phyloP scores from a whole-genome alignment of 768 basidiomycete species.

The Imleria badia region DNA sequence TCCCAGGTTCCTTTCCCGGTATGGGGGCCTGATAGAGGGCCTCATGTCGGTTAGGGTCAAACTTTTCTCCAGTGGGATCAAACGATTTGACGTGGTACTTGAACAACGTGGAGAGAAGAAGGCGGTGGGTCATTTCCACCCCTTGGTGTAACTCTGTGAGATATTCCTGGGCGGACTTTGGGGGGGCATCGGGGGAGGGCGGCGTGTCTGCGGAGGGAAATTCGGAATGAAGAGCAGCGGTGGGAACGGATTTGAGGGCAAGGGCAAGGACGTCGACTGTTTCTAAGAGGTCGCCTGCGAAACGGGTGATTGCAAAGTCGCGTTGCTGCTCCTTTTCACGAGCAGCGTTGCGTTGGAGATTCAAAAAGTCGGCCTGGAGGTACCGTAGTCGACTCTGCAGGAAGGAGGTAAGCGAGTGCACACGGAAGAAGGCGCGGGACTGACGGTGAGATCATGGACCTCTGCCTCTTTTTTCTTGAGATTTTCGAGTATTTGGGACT shows the following conservation, averaged over 20 bases:
- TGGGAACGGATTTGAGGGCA: conserved; percentile 78
- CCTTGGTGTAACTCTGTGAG: conserved; percentile 78
- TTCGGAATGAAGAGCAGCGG: conserved; percentile 39
- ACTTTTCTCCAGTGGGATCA: conserved; percentile 88
- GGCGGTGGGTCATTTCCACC: conserved; percentile 89
- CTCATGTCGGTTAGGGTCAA: conserved; percentile 95
- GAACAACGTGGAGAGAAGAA: conserved; percentile 85
- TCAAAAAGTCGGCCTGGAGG: conserved; percentile 92
- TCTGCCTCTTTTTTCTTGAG: conserved; percentile 81
- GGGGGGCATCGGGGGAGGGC: conserved; percentile 28
- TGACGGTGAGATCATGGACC: conserved; percentile 80
- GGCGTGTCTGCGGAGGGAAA: conserved; percentile 27
- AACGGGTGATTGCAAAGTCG: conserved; percentile 90
- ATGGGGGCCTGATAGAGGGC: conserved; percentile 92
- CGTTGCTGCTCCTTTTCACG: conserved; percentile 90
- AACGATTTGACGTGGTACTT: conserved; percentile 91
- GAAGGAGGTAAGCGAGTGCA: conserved; percentile 3
- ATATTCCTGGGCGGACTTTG: conserved; percentile 57
- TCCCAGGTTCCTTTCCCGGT: conserved; percentile 86
- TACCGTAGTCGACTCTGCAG: conserved; percentile 84
- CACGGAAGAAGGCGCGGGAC: conserved; percentile 26
- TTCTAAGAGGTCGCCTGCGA: conserved; percentile 87
- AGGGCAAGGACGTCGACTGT: conserved; percentile 88
- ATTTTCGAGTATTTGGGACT: conserved; percentile 44
- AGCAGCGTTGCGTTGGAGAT: conserved; percentile 87